Evolutionary conservation across 352 stramenopile genomes (phyloP), one percentile per base, ranked within the genome.

Genomic region (Globisporangium heterothallicum): DNA sequence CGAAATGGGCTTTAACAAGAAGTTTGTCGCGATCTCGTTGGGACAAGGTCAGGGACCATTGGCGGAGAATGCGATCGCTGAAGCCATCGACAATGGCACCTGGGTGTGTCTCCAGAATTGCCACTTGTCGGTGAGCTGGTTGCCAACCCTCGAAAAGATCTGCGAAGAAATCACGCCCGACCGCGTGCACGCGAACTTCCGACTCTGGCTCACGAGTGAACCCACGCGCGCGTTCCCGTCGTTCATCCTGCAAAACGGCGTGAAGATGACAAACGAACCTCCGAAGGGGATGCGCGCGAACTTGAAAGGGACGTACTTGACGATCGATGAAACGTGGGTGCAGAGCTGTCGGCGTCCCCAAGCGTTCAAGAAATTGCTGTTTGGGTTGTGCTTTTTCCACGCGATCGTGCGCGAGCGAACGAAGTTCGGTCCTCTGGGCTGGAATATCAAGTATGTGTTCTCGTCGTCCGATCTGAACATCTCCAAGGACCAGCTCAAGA

Each of bases 61-160:
- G 3, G 95, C 95, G 0, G 84, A 95, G 50, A 87, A 94, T 34
- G 77, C 92, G 19, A 98, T 98, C 51, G 82, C 92, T 1, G 88
- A 97, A 30, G 94, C 88, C 0, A 89, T 94, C 13, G 84, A 96
- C 61, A 97, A 94, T 25, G 94, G 86, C 34, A 93, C 87, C 13
- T 98, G 94, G 94, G 93, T 98, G 13, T 97, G 84, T 58, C 68
- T 98, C 0, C 92, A 98, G 71, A 98, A 98, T 59, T 98, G 92
- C 54, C 95, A 98, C 59, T 70, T 98, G 47, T 95, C 78, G 2
- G 90, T 97, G 3, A 96, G 78, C 26, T 98, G 95, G 94, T 72
- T 98, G 25, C 94, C 94, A 6, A 97, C 82, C 32, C 70, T 98
- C 0, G 94, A 98, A 57, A 91, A 93, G 52, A 82, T 98, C 32